Base-by-base conservation (phyloP, 306 rosid genomes). In the Castanea crenata region DNA sequence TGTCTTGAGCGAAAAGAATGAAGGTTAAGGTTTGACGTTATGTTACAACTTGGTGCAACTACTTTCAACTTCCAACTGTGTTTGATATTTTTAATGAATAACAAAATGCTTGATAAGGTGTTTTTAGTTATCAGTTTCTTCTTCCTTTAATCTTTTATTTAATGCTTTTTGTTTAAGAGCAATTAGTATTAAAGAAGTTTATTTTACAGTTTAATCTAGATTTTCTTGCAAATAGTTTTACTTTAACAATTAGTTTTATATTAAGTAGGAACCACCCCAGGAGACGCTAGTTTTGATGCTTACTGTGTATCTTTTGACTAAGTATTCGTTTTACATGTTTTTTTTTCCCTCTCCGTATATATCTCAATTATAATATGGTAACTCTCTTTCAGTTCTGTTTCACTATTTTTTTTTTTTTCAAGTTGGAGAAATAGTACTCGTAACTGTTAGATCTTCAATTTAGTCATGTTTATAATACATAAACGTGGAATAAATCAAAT, bases 41-140 rank as follows among this genome's bases (percentile, higher is more conserved):
- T 79, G 32, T 62, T 55, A 20, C 44, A 49, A 73, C 75, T 69
- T 73, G 84, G 79, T 84, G 80, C 80, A 79, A 69, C 68, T 78
- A 75, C 76, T 46, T 80, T 56, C 3, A 49, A 67, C 29, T 67
- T 58, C 29, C 29, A 3, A 34, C 16, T 74, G 58, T 72, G 34
- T 59, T 58, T 52, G 71, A 19, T 44, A 10, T 12, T 19, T 18
- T 6, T 67, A 4, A 14, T 13, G 32, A 63, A 63, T 29, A 63
- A 63, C 41, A 29, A 29, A 29, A 14, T 63, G 44, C 69, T 29
- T 63, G 4, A 23, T 21, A 49, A 49, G 54, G 54, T 9, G 25
- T 9, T 58, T 57, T 57, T 57, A 21, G 27, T 20, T 21, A 20
- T 49, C 54, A 49, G 54, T 49, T 49, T 49, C 54, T 11, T 13